Evolutionary conservation across 345 rosid genomes (phyloP).

Genomic region (Pistacia vera): DNA sequence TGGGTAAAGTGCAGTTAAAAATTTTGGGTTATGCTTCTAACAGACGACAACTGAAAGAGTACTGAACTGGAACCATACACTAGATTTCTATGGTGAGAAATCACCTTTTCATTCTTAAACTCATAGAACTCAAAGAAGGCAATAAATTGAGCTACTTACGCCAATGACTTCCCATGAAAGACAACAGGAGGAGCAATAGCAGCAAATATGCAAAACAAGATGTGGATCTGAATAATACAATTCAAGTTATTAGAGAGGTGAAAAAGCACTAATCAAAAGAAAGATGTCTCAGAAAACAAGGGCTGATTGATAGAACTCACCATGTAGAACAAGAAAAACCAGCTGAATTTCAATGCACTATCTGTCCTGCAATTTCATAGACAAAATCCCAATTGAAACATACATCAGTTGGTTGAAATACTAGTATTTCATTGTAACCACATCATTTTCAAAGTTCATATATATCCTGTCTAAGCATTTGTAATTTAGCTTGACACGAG

Average conservation of each 20-base stretch:
- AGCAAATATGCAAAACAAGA: slow-evolving; percentile 94
- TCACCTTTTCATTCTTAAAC: neutral
- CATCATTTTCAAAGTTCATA: neutral
- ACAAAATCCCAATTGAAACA: slow-evolving; percentile 9
- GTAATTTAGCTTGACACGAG: neutral
- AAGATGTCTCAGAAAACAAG: slow-evolving; percentile 3
- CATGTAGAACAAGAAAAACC: slow-evolving; percentile 97
- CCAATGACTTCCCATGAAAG: slow-evolving; percentile 92
- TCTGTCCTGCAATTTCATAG: slow-evolving; percentile 72
- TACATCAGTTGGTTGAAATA: slow-evolving; percentile 7
- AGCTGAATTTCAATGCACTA: slow-evolving; percentile 91
- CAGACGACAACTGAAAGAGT: neutral
- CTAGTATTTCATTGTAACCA: slow-evolving; percentile 3
- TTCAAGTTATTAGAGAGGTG: slow-evolving; percentile 18
- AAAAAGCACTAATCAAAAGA: slow-evolving; percentile 3
- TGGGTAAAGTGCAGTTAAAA: neutral
- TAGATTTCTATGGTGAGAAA: neutral
- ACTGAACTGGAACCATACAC: neutral
- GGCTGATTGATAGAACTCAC: slow-evolving; percentile 47
- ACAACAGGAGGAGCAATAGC: slow-evolving; percentile 97
- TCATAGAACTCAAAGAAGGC: slow-evolving; percentile 3
- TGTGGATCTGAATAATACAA: slow-evolving; percentile 64
- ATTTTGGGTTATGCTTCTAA: neutral
- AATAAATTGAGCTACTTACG: slow-evolving; percentile 61
- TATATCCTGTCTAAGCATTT: neutral